These are phyloP conservation scores for Vaccinium myrtillus DNA, from an alignment of 148 eudicot genomes.

Conservation along the genomic window DNA sequence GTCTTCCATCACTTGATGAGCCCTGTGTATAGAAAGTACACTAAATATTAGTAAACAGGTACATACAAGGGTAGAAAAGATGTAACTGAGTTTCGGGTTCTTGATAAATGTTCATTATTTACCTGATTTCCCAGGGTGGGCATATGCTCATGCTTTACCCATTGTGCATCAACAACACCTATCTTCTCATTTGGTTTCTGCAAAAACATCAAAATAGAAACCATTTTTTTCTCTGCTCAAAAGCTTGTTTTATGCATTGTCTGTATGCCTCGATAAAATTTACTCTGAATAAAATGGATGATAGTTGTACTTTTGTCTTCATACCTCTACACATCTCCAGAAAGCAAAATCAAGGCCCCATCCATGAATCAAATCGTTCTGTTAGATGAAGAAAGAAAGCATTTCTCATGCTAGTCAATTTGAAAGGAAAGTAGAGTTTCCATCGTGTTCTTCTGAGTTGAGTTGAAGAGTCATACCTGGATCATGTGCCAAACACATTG, in stretches of 20 bases:
- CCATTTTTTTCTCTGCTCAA: background rate
- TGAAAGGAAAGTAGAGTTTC: background rate
- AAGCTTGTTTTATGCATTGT: background rate
- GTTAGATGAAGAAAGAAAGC: background rate
- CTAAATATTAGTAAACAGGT: background rate
- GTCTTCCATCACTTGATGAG: background rate
- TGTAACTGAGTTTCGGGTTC: background rate
- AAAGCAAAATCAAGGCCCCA: constrained; percentile 30
- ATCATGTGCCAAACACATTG: constrained; percentile 15
- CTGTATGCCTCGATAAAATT: background rate
- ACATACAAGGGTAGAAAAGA: background rate
- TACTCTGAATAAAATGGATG: background rate
- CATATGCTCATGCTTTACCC: constrained; percentile 24
- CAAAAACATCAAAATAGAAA: background rate
- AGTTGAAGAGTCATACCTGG: constrained; percentile 20
- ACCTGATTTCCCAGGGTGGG: constrained; percentile 29
- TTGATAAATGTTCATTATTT: background rate
- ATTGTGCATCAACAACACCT: constrained; percentile 24
- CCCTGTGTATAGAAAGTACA: background rate
- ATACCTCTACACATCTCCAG: constrained; percentile 31
- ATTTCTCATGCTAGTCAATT: background rate
- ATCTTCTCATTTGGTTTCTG: constrained; percentile 19
- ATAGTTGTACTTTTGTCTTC: background rate
- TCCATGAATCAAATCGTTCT: constrained; percentile 33
- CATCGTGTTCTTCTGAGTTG: background rate